phyloP scores from a whole-genome alignment of 768 basidiomycete species.

The Astraeus odoratus region DNA sequence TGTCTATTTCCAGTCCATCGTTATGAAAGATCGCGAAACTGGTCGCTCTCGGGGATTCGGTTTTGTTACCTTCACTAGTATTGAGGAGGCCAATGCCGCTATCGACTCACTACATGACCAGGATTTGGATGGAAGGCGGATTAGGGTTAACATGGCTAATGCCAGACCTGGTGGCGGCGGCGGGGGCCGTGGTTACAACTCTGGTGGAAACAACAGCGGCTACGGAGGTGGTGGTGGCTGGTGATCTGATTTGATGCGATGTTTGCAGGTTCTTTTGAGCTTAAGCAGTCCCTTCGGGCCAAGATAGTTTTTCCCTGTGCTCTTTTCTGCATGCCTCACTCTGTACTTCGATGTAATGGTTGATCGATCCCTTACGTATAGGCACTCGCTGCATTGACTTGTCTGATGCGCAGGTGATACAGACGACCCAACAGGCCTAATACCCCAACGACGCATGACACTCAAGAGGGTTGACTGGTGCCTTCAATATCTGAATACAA shows the following conservation, averaged over 20 bases:
- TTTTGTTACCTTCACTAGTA: constrained; percentile 37
- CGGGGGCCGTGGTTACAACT: constrained; percentile 14
- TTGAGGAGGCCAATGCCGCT: constrained; percentile 36
- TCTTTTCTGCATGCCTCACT: too few relatives aligned
- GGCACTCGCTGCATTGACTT: too few relatives aligned
- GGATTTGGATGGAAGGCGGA: constrained; percentile 47
- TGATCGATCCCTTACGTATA: too few relatives aligned
- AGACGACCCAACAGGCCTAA: too few relatives aligned
- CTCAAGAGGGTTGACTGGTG: too few relatives aligned
- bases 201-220: constrained; percentile 7
- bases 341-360: too few relatives aligned
- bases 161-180: constrained; percentile 24
- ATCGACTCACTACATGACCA: constrained; percentile 42
- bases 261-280: too few relatives aligned
- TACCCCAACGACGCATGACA: too few relatives aligned
- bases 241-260: background rate
- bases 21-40: constrained; percentile 47
- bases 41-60: constrained; percentile 54
- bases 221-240: constrained; percentile 11
- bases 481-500: too few relatives aligned
- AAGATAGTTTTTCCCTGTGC: too few relatives aligned
- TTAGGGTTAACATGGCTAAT: constrained; percentile 43
- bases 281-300: too few relatives aligned
- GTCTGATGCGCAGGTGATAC: too few relatives aligned
- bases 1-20: constrained; percentile 20